Percentiles rank a stretch among this genome's conserved stretches.
These are phyloP conservation scores for Polygonum maritimum DNA, from an alignment of 148 eudicot genomes.

Conservation along the genomic window DNA sequence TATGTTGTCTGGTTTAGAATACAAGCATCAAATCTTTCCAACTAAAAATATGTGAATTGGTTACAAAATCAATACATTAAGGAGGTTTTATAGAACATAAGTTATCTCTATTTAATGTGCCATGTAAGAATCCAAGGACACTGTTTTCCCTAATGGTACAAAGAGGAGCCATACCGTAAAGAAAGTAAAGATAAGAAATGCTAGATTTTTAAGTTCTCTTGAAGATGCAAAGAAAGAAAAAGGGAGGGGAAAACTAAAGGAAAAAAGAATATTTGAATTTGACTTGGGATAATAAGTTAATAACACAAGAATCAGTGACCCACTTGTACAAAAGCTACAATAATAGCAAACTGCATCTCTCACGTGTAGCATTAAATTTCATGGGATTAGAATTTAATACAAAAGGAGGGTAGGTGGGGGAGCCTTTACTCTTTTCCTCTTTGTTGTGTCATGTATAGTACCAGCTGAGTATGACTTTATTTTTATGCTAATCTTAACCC, in stretches of 20 bases:
- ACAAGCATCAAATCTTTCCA: no score
- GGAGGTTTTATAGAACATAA: neutral
- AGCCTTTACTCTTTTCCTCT: neutral
- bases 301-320: neutral
- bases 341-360: conserved; percentile 8
- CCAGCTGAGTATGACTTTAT: no score
- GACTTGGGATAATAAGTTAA: neutral
- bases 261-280: neutral
- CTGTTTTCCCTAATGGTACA: neutral
- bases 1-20: no score
- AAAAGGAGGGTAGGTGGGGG: neutral
- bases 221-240: neutral
- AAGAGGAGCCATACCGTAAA: neutral
- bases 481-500: no score
- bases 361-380: conserved; percentile 10
- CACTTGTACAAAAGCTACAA: neutral
- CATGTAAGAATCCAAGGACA: neutral
- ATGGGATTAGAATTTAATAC: neutral
- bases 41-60: no score
- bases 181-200: neutral
- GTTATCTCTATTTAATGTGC: neutral
- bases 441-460: neutral
- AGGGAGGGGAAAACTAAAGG: neutral
- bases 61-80: neutral
- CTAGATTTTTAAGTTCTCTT: neutral